These are phyloP conservation scores for Osmozyma mogii DNA, from an alignment of 805 yeast species.

Conservation along the genomic window DNA sequence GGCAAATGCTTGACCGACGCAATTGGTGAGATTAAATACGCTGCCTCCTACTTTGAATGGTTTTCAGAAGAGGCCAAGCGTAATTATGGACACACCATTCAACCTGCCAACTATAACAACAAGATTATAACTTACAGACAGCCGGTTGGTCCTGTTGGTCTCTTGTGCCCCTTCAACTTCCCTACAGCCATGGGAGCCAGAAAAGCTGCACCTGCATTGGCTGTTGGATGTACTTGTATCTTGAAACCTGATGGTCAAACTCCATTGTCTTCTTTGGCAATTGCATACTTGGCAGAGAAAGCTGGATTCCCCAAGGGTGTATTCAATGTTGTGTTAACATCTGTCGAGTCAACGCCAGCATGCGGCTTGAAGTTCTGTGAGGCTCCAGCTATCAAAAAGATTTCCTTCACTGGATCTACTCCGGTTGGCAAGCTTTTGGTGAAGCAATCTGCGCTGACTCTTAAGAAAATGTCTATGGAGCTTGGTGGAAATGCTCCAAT, in stretches of 20 bases:
- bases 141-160: constrained; percentile 58
- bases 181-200: constrained; percentile 63
- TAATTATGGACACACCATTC: constrained; percentile 48
- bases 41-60: constrained; percentile 44
- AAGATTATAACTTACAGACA: constrained; percentile 48
- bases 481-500: constrained; percentile 81
- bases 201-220: constrained; percentile 57
- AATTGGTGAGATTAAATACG: constrained; percentile 48
- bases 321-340: constrained; percentile 41
- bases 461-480: constrained; percentile 67
- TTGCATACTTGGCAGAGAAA: constrained; percentile 45
- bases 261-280: constrained; percentile 52
- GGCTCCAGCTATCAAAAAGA: constrained; percentile 49
- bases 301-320: constrained; percentile 59
- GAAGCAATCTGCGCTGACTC: constrained; percentile 50
- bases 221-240: constrained; percentile 57
- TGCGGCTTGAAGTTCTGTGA: constrained; percentile 46
- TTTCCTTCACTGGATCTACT: constrained; percentile 77
- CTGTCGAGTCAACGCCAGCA: constrained; percentile 44
- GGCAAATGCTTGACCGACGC: constrained; percentile 52
- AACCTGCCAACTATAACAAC: constrained; percentile 42
- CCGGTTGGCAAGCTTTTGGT: constrained; percentile 61
- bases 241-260: constrained; percentile 57
- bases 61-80: constrained; percentile 50
- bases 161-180: constrained; percentile 62